Conservation (phyloP, 495 filamentous ascomycete genomes). For the Hypoxylon lienhwacheense region DNA sequence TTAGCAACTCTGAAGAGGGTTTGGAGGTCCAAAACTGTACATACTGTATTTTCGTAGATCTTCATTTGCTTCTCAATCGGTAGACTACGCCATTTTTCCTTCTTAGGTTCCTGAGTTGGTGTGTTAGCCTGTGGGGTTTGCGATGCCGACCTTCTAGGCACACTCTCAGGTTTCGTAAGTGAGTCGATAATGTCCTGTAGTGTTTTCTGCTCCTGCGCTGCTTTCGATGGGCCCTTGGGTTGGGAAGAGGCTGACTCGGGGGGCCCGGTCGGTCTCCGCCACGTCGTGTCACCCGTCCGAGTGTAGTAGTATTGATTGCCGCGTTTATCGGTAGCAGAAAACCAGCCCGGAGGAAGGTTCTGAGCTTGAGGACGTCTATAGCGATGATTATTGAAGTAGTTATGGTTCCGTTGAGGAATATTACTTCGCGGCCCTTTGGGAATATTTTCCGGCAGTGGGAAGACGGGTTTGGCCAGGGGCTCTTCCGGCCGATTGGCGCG, state of each 20-base stretch:
- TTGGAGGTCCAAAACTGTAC: slow-evolving; percentile 30
- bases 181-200: slow-evolving; percentile 85
- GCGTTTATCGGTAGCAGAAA: slow-evolving; percentile 62
- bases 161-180: slow-evolving; percentile 66
- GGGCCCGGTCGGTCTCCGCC: slow-evolving; percentile 71
- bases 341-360: slow-evolving; percentile 80
- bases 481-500: slow-evolving; percentile 64
- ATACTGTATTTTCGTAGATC: slow-evolving; percentile 87
- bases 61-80: slow-evolving; percentile 87
- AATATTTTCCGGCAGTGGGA: slow-evolving; percentile 50
- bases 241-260: slow-evolving; percentile 60
- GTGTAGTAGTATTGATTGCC: slow-evolving; percentile 83
- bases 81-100: slow-evolving; percentile 80
- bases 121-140: slow-evolving; percentile 67
- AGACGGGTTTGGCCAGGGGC: slow-evolving; percentile 41
- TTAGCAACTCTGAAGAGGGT: slow-evolving; percentile 25
- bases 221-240: slow-evolving; percentile 66
- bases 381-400: slow-evolving; percentile 61
- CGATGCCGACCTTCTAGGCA: slow-evolving; percentile 49
- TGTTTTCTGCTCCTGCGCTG: slow-evolving; percentile 52
- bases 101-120: slow-evolving; percentile 63
- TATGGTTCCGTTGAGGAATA: slow-evolving; percentile 62
- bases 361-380: slow-evolving; percentile 55
- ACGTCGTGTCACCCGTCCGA: slow-evolving; percentile 71
- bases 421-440: slow-evolving; percentile 70